phyloP scores from a whole-genome alignment of 345 rosid genomes.

The Dipteronia sinensis region DNA sequence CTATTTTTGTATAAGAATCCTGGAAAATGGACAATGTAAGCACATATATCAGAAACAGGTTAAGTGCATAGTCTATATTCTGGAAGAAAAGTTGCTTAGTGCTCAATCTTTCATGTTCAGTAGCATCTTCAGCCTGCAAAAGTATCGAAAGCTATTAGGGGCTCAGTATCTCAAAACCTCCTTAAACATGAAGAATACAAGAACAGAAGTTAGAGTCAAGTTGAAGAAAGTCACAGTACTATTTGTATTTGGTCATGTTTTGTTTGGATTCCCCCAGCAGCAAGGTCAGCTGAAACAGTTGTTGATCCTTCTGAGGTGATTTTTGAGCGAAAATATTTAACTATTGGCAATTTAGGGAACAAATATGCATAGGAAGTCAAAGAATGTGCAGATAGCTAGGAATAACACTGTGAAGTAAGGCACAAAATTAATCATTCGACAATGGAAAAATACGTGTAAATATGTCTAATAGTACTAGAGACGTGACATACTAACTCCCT shows the following conservation, averaged over 20 bases:
- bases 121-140: conserved; percentile 44
- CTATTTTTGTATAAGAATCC: conserved; percentile 84
- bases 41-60: conserved; percentile 63
- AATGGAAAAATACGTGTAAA: background rate
- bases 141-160: background rate
- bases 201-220: background rate
- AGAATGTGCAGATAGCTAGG: conserved; percentile 65
- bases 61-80: conserved; percentile 68
- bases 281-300: conserved; percentile 82
- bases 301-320: conserved; percentile 89
- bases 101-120: conserved; percentile 48
- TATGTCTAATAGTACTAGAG: background rate
- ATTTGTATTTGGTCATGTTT: conserved; percentile 25
- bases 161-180: background rate
- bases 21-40: conserved; percentile 79
- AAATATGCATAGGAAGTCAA: conserved; percentile 62
- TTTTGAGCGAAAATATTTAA: conserved; percentile 80
- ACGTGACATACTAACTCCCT: conserved; percentile 67
- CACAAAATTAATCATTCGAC: background rate
- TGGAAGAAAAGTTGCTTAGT: conserved; percentile 52
- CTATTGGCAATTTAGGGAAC: conserved; percentile 77
- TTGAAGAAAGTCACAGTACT: background rate
- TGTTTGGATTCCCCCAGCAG: conserved; percentile 74
- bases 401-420: conserved; percentile 56
- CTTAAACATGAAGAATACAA: background rate